Percentiles rank a stretch among this genome's conserved stretches.
These are phyloP conservation scores for Cryptomeria japonica DNA, from an alignment of 75 land plant species.

Conservation along the genomic window DNA sequence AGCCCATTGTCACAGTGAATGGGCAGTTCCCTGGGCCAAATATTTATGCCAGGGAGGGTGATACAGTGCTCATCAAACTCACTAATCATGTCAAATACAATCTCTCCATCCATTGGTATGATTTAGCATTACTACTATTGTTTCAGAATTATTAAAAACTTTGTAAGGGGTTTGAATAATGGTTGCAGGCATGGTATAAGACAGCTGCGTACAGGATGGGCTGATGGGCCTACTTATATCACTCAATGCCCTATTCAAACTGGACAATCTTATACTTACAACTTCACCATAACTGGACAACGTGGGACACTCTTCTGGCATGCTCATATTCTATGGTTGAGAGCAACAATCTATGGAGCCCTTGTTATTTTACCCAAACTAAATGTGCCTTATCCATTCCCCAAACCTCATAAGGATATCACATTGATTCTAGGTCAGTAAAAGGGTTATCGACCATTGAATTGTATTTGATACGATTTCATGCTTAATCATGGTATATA, in stretches of 20 bases:
- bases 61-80: slow-evolving; percentile 38
- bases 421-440: slow-evolving; percentile 9
- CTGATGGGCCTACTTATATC: slow-evolving; percentile 17
- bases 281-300: slow-evolving; percentile 15
- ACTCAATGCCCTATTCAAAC: slow-evolving; percentile 25
- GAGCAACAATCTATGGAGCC: slow-evolving; percentile 20
- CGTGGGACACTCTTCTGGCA: slow-evolving; percentile 22
- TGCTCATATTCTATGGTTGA: slow-evolving; percentile 19
- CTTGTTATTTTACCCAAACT: slow-evolving; percentile 11
- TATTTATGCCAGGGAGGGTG: slow-evolving; percentile 36
- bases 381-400: slow-evolving; percentile 13
- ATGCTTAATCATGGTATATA: too few relatives aligned
- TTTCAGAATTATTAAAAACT: neutral
- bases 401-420: slow-evolving; percentile 11
- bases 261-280: slow-evolving; percentile 1
- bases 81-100: slow-evolving; percentile 46
- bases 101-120: slow-evolving; percentile 48
- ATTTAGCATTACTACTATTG: neutral
- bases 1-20: slow-evolving; percentile 46
- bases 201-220: slow-evolving; percentile 13
- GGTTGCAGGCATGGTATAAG: slow-evolving; percentile 24
- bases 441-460: too few relatives aligned
- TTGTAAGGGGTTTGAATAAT: too few relatives aligned
- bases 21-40: slow-evolving; percentile 49
- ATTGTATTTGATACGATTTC: too few relatives aligned